Percentiles rank a stretch among this genome's conserved stretches.
Conservation (phyloP, 352 stramenopile species). For the Phytopythium delawarense region DNA sequence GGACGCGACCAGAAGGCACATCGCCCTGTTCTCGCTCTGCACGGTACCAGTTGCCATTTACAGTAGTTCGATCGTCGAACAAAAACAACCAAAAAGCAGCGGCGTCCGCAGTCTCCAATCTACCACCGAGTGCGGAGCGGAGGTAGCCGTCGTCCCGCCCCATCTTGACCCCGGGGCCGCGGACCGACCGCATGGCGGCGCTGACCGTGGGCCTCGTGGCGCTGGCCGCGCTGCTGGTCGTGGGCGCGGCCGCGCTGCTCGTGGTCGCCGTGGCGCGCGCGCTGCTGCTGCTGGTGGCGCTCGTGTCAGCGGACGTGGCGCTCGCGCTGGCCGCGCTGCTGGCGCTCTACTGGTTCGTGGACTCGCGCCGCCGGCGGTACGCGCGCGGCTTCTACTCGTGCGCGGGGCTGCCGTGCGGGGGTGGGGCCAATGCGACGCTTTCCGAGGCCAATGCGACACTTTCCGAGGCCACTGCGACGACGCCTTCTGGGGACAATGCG, state of each 20-base stretch:
- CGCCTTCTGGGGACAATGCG: too few relatives aligned
- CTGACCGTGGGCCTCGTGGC: neutral
- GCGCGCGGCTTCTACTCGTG: constrained; percentile 56
- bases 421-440: too few relatives aligned
- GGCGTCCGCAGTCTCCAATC: neutral
- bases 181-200: neutral
- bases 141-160: too few relatives aligned
- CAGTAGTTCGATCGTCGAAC: neutral
- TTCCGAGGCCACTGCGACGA: too few relatives aligned
- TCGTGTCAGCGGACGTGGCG: constrained; percentile 9
- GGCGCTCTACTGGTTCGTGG: constrained; percentile 6
- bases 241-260: neutral
- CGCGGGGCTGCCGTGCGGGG: constrained; percentile 12
- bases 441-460: too few relatives aligned
- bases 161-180: too few relatives aligned
- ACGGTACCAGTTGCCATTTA: neutral
- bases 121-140: neutral
- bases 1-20: neutral
- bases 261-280: neutral
- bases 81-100: neutral
- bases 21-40: neutral
- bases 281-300: constrained; percentile 6
- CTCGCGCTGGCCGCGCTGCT: constrained; percentile 7
- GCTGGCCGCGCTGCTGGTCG: constrained; percentile 3
- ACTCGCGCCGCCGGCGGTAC: constrained; percentile 11